A percentile compares a stretch with the other conserved stretches of the same genome.
Evolutionary conservation across 352 stramenopile genomes (phyloP).

Genomic region (Globisporangium sylvaticum): DNA sequence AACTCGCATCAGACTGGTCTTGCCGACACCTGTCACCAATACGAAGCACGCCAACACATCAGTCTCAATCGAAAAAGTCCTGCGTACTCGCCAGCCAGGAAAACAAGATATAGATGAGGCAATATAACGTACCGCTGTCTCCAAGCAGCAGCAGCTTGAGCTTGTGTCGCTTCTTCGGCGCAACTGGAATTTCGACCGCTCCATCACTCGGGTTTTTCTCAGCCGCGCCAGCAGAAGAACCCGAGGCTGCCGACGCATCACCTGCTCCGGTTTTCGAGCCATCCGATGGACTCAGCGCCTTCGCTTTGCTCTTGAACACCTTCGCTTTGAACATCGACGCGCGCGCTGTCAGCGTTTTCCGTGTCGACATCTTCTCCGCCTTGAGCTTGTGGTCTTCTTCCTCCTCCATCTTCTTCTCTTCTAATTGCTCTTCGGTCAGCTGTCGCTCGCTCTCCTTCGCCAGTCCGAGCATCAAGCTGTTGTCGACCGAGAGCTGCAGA

Average conservation of each 20-base stretch:
- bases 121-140: slow-evolving; percentile 62
- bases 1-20: slow-evolving; percentile 92
- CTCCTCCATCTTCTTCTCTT: slow-evolving; percentile 87
- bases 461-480: slow-evolving; percentile 27
- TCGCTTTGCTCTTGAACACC: slow-evolving; percentile 52
- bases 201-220: slow-evolving; percentile 19
- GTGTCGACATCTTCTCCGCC: slow-evolving; percentile 61
- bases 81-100: no score
- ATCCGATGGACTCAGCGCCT: slow-evolving; percentile 10
- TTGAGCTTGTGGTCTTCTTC: slow-evolving; percentile 84
- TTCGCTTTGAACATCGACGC: slow-evolving; percentile 78
- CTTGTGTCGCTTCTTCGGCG: slow-evolving; percentile 75
- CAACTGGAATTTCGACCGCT: slow-evolving; percentile 19
- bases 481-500: slow-evolving; percentile 70
- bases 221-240: neutral
- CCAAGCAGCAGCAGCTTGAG: slow-evolving; percentile 90
- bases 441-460: slow-evolving; percentile 25
- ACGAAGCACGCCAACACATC: slow-evolving; percentile 4
- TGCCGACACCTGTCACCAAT: slow-evolving; percentile 70
- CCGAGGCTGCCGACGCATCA: neutral
- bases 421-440: slow-evolving; percentile 71
- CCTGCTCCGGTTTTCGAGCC: neutral
- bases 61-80: slow-evolving; percentile 2
- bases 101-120: no score
- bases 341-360: slow-evolving; percentile 53